These are phyloP conservation scores for Ogataea hybrid DNA, from an alignment of 1,139 yeast genomes.

Conservation along the genomic window DNA sequence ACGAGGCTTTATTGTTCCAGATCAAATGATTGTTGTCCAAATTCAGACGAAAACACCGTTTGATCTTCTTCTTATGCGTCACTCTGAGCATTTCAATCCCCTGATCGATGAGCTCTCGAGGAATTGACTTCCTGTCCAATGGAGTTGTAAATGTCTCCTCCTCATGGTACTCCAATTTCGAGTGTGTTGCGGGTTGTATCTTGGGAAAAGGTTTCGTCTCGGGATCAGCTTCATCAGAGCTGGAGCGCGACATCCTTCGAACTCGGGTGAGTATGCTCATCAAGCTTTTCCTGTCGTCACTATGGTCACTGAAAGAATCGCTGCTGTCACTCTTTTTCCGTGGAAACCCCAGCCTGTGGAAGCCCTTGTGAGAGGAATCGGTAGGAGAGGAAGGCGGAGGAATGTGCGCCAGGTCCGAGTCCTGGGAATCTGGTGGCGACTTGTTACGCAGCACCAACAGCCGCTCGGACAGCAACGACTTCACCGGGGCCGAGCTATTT, in stretches of 20 bases:
- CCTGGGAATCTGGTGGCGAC: slow-evolving; percentile 5
- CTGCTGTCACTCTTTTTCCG: slow-evolving; percentile 12
- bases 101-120: slow-evolving; percentile 37
- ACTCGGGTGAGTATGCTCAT: slow-evolving; percentile 11
- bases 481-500: slow-evolving; percentile 12
- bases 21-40: slow-evolving; percentile 42
- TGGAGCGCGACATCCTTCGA: slow-evolving; percentile 13
- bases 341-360: background rate
- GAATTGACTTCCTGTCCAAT: slow-evolving; percentile 22
- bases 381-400: slow-evolving; percentile 6
- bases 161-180: slow-evolving; percentile 3
- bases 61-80: slow-evolving; percentile 65
- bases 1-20: slow-evolving; percentile 52
- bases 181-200: background rate
- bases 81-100: slow-evolving; percentile 57
- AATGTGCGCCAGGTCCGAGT: background rate
- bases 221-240: slow-evolving; percentile 18
- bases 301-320: slow-evolving; percentile 14
- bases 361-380: slow-evolving; percentile 1
- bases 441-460: slow-evolving; percentile 18
- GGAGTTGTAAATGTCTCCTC: slow-evolving; percentile 15
- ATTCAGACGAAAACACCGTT: slow-evolving; percentile 46
- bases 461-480: slow-evolving; percentile 15
- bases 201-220: slow-evolving; percentile 6
- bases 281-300: slow-evolving; percentile 10